phyloP scores from a whole-genome alignment of 768 basidiomycete species.

The Trametes cinnabarina region DNA sequence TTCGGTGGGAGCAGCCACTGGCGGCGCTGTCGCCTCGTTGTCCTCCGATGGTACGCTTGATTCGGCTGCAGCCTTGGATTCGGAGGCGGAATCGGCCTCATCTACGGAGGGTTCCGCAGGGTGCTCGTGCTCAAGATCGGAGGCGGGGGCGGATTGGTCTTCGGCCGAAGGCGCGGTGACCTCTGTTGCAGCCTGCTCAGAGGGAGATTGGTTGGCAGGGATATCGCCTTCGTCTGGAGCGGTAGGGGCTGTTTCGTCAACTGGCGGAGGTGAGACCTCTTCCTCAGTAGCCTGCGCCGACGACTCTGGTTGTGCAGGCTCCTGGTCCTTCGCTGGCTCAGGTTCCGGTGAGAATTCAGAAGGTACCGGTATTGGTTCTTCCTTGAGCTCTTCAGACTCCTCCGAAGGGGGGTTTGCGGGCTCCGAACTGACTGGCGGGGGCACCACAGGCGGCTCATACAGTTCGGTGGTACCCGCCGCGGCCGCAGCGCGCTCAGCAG shows the following conservation, averaged over 20 bases:
- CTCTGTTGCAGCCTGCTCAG: neutral
- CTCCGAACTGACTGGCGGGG: neutral
- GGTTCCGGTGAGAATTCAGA: neutral
- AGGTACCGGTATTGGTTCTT: neutral
- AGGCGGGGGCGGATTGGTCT: neutral
- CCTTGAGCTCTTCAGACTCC: neutral
- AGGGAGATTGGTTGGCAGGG: neutral
- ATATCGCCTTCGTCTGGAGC: neutral
- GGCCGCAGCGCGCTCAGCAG: slow-evolving; percentile 10
- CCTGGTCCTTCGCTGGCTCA: neutral
- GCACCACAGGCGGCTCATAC: neutral
- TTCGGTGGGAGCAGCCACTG: neutral
- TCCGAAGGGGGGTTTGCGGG: neutral
- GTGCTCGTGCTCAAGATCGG: neutral
- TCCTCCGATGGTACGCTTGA: neutral
- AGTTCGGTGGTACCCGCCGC: neutral
- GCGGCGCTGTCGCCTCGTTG: neutral
- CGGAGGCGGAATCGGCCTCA: neutral
- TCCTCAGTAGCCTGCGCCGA: neutral
- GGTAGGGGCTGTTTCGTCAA: neutral
- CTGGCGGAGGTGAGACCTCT: neutral
- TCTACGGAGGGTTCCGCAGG: neutral
- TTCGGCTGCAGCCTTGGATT: neutral
- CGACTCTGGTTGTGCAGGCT: neutral
- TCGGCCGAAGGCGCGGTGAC: neutral